Evolutionary conservation across 2,329 filamentous ascomycete species (phyloP).

Genomic region (Beauveria rudraprayagi): DNA sequence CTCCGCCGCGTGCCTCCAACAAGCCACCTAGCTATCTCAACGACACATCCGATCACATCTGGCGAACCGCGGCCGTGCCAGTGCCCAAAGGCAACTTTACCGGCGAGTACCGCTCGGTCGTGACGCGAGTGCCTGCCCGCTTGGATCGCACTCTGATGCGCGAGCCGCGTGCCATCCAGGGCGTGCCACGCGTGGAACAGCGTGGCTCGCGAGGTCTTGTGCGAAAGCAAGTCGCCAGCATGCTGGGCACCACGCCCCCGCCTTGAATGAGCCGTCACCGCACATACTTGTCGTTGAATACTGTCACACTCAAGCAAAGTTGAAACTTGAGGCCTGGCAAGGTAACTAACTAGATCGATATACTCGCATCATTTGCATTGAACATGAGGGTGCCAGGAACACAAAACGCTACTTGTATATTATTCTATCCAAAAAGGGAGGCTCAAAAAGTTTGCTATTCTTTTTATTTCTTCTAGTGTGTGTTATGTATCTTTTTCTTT

Average conservation of each 20-base stretch:
- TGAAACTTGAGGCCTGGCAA: background rate
- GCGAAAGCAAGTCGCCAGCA: conserved; percentile 48
- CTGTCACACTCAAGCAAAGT: background rate
- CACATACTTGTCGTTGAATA: background rate
- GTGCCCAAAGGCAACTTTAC: conserved; percentile 54
- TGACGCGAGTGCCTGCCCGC: conserved; percentile 66
- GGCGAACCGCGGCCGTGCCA: conserved; percentile 59
- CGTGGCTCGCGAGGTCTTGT: conserved; percentile 41
- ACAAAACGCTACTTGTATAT: background rate
- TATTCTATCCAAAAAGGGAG: background rate
- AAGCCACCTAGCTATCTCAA: conserved; percentile 55
- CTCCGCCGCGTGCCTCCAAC: conserved; percentile 26
- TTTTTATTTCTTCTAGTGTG: background rate
- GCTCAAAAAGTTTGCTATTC: conserved; percentile 3
- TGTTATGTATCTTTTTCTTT: background rate
- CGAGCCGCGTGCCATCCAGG: conserved; percentile 83
- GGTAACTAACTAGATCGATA: too few species aligned
- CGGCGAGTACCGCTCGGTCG: conserved; percentile 52
- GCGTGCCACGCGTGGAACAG: conserved; percentile 60
- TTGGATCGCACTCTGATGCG: conserved; percentile 84
- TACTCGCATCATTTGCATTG: background rate
- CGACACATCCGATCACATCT: conserved; percentile 70
- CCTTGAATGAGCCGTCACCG: conserved; percentile 16
- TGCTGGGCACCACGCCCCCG: conserved; percentile 36
- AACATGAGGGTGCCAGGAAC: background rate